Conservation (phyloP, 352 stramenopile genomes). For the Elongisporangium undulatum region DNA sequence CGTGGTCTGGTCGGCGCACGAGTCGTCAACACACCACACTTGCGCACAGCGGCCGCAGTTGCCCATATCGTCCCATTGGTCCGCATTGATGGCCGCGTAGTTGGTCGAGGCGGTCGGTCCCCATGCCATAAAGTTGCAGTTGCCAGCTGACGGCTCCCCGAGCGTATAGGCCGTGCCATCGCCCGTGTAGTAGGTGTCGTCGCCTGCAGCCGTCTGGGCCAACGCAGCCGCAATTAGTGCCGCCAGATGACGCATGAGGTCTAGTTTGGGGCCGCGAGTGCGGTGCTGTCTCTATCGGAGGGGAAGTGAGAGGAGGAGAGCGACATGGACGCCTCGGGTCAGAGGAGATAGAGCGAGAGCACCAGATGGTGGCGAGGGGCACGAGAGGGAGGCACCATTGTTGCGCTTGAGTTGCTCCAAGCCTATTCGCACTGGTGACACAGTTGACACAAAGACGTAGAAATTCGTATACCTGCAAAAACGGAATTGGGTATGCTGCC, state of each 20-base stretch:
- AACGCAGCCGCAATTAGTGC: conserved; percentile 2
- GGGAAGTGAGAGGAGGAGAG: not conserved
- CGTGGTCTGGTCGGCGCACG: conserved; percentile 40
- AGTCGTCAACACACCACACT: conserved; percentile 51
- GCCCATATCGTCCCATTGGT: conserved; percentile 45
- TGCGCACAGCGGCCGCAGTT: conserved; percentile 59
- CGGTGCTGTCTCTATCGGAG: not conserved
- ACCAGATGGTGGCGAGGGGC: not conserved
- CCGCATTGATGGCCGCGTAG: conserved; percentile 62
- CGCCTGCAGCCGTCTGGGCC: conserved; percentile 7
- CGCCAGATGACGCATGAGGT: not conserved
- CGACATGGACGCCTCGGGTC: not conserved
- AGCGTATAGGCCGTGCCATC: conserved; percentile 58
- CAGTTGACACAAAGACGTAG: not conserved
- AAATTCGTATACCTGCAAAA: not conserved
- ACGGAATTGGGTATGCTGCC: not conserved
- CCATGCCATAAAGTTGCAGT: conserved; percentile 73
- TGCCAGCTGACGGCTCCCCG: conserved; percentile 28
- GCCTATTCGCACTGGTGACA: not conserved
- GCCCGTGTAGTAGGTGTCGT: conserved; percentile 26
- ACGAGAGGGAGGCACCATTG: not conserved
- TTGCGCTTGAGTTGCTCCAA: not conserved
- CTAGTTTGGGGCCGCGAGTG: not conserved
- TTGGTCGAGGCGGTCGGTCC: conserved; percentile 31
- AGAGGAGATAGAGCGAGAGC: not conserved